Evolutionary conservation across 768 basidiomycete species (phyloP).

Genomic region (Agaricus blazei): DNA sequence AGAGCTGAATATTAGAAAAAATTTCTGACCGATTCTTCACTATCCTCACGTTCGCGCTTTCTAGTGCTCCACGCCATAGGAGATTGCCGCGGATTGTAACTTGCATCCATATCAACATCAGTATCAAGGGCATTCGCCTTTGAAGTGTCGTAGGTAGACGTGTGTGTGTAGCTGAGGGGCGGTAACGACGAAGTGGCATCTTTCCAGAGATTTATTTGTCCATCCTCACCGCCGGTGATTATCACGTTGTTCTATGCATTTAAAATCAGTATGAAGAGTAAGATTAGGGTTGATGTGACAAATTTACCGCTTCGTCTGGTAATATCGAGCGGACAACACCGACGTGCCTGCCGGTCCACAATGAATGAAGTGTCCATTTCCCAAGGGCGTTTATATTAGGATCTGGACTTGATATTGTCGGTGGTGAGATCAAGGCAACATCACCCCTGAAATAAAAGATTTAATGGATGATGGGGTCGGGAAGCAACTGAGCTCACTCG

Average conservation of each 20-base stretch:
- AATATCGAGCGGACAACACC: constrained; percentile 52
- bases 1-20: background rate
- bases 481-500: constrained; percentile 39
- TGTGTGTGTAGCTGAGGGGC: too few relatives aligned
- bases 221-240: constrained; percentile 28
- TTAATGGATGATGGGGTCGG: background rate
- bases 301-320: constrained; percentile 49
- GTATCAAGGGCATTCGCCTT: background rate
- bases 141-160: too few relatives aligned
- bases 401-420: background rate
- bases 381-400: constrained; percentile 30
- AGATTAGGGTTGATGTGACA: background rate
- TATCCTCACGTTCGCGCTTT: constrained; percentile 4
- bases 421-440: constrained; percentile 42
- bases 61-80: background rate
- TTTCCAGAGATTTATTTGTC: constrained; percentile 23
- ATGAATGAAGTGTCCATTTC: constrained; percentile 44
- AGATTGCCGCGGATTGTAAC: background rate
- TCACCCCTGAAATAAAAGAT: constrained; percentile 42
- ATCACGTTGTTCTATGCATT: constrained; percentile 18
- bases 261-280: background rate
- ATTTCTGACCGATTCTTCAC: background rate
- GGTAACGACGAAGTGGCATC: background rate
- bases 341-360: constrained; percentile 51
- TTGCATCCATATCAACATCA: background rate